Evolutionary conservation across 805 yeast genomes (phyloP).

Genomic region (Suhomyces prunicola): DNA sequence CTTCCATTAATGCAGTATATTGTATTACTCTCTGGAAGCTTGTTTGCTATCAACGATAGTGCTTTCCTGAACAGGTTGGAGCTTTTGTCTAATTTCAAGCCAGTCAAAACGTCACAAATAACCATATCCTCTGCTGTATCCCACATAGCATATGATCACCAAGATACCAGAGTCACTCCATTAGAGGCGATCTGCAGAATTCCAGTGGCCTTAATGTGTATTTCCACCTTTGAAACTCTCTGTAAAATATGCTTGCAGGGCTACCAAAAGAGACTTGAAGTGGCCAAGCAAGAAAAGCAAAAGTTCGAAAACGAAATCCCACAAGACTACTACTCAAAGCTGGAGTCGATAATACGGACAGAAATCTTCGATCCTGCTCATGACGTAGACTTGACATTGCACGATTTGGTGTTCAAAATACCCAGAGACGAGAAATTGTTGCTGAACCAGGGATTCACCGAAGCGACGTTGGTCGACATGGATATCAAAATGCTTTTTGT

Average conservation of each 20-base stretch:
- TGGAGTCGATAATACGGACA: slow-evolving; percentile 18
- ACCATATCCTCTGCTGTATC: slow-evolving; percentile 26
- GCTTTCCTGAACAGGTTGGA: slow-evolving; percentile 27
- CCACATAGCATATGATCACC: slow-evolving; percentile 43
- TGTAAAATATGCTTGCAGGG: slow-evolving; percentile 32
- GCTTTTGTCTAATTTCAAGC: slow-evolving; percentile 26
- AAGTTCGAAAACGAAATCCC: slow-evolving; percentile 6
- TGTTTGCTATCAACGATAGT: slow-evolving; percentile 37
- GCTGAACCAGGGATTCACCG: slow-evolving; percentile 15
- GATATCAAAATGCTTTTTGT: slow-evolving; percentile 33
- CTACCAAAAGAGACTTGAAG: slow-evolving; percentile 32
- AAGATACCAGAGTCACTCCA: slow-evolving; percentile 31
- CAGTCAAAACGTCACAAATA: slow-evolving; percentile 23
- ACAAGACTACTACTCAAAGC: slow-evolving; percentile 11
- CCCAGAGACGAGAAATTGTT: slow-evolving; percentile 14
- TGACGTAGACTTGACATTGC: slow-evolving; percentile 27
- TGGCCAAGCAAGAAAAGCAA: slow-evolving; percentile 24
- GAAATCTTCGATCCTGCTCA: slow-evolving; percentile 16
- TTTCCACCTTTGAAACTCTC: slow-evolving; percentile 26
- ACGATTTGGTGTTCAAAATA: slow-evolving; percentile 15
- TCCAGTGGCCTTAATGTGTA: slow-evolving; percentile 22
- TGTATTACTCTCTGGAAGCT: slow-evolving; percentile 25
- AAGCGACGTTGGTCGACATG: slow-evolving; percentile 34
- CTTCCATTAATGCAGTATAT: slow-evolving; percentile 36
- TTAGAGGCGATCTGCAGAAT: slow-evolving; percentile 28